Conservation (phyloP, 768 basidiomycete species). For the Cystobasidiopsis lactophilus region DNA sequence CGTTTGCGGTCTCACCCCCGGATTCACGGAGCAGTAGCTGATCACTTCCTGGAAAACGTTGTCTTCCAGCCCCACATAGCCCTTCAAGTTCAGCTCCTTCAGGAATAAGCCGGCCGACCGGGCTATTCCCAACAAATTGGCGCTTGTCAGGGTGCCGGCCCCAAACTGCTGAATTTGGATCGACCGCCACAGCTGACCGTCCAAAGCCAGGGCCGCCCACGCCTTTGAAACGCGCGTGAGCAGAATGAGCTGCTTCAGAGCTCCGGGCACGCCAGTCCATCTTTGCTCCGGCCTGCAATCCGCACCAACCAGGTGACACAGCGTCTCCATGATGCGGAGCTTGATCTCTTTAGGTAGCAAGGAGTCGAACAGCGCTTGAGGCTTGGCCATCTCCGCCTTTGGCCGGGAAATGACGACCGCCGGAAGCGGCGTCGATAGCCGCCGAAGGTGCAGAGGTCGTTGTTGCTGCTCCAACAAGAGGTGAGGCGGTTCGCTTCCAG, state of each 20-base stretch:
- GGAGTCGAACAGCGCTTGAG: constrained; percentile 7
- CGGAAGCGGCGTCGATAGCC: too few relatives aligned
- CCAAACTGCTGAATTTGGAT: constrained; percentile 40
- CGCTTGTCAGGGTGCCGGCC: constrained; percentile 32
- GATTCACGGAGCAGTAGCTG: constrained; percentile 1
- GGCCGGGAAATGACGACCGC: too few relatives aligned
- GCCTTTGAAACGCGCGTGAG: constrained; percentile 59
- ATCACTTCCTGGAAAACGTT: background rate
- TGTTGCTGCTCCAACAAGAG: background rate
- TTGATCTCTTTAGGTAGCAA: constrained; percentile 18
- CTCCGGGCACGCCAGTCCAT: constrained; percentile 57
- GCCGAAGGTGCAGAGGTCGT: background rate
- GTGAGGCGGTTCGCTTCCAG: background rate
- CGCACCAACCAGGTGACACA: constrained; percentile 11
- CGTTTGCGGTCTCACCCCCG: background rate
- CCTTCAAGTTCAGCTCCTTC: constrained; percentile 38
- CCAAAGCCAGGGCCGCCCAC: constrained; percentile 54
- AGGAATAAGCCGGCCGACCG: constrained; percentile 43
- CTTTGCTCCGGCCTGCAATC: constrained; percentile 15
- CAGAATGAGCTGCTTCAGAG: constrained; percentile 53
- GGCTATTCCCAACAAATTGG: constrained; percentile 35
- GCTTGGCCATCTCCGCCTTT: too few relatives aligned
- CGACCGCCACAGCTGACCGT: constrained; percentile 64
- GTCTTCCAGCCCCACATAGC: constrained; percentile 19
- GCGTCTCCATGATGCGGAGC: constrained; percentile 9